These are phyloP conservation scores for Glebionis coronaria DNA, from an alignment of 129 eudicot genomes.

Conservation along the genomic window DNA sequence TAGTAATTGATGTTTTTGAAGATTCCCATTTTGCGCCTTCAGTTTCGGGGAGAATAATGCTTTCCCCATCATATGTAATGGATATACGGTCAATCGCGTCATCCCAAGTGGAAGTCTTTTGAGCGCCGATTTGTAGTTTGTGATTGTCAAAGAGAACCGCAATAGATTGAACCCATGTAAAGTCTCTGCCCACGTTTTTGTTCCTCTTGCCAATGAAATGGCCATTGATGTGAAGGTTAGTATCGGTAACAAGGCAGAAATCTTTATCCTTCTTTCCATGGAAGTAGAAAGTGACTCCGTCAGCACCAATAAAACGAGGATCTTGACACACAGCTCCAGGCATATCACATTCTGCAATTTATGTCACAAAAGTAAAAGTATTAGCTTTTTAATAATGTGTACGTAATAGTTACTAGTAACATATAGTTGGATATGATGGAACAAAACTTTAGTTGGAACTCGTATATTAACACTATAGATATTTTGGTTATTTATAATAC, in stretches of 20 bases:
- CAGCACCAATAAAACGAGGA: conserved; percentile 73
- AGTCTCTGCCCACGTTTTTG: conserved; percentile 65
- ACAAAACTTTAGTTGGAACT: background rate
- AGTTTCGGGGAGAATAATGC: conserved; percentile 29
- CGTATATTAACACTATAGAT: no score
- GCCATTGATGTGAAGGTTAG: conserved; percentile 64
- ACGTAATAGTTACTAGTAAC: background rate
- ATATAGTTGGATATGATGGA: background rate
- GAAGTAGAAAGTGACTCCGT: conserved; percentile 83
- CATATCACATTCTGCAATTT: conserved; percentile 54
- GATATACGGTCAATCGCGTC: conserved; percentile 51
- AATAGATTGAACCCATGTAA: conserved; percentile 85
- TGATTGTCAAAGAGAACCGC: conserved; percentile 55
- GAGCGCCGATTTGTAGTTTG: conserved; percentile 47
- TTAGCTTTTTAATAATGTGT: background rate
- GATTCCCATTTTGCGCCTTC: conserved; percentile 53
- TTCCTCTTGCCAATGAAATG: conserved; percentile 64
- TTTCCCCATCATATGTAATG: conserved; percentile 36
- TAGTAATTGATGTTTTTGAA: conserved; percentile 30
- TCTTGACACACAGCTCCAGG: conserved; percentile 85
- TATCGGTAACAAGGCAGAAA: conserved; percentile 66
- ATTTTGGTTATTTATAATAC: no score
- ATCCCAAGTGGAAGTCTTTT: conserved; percentile 62
- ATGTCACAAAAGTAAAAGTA: background rate
- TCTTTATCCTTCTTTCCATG: conserved; percentile 68